A percentile compares a stretch with the other conserved stretches of the same genome.
These are phyloP conservation scores for Boletus subparvulus DNA, from an alignment of 768 basidiomycete genomes.

Conservation along the genomic window DNA sequence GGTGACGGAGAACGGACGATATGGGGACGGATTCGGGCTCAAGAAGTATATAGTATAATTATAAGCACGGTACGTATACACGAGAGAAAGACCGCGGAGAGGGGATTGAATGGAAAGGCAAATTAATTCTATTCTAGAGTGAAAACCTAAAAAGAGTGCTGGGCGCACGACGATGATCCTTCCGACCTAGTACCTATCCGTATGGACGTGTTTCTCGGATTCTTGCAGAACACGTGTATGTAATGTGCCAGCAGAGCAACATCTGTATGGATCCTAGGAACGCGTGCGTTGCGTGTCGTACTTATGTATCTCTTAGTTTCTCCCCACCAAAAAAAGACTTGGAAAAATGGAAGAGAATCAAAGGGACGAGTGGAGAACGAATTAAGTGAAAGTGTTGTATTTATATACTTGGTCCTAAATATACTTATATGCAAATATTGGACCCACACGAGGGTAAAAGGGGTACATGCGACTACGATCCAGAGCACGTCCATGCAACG, in stretches of 20 bases:
- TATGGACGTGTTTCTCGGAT: background rate
- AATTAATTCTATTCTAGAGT: background rate
- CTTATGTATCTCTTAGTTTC: background rate
- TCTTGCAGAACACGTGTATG: constrained; percentile 9
- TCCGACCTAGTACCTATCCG: constrained; percentile 15
- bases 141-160: background rate
- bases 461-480: constrained; percentile 9
- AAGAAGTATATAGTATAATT: background rate
- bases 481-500: constrained; percentile 1
- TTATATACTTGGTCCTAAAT: constrained; percentile 16
- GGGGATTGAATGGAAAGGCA: background rate
- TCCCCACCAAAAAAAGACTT: background rate
- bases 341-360: background rate
- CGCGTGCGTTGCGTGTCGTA: background rate
- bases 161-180: constrained; percentile 12
- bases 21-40: background rate
- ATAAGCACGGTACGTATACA: background rate
- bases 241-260: background rate
- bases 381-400: constrained; percentile 7
- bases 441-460: background rate
- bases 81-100: background rate
- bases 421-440: constrained; percentile 6
- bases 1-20: too few species aligned
- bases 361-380: background rate
- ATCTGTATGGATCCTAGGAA: background rate